Evolutionary conservation across 331 rosid genomes (phyloP), one percentile per base, ranked within the genome.

Genomic region (Telfairia occidentalis): DNA sequence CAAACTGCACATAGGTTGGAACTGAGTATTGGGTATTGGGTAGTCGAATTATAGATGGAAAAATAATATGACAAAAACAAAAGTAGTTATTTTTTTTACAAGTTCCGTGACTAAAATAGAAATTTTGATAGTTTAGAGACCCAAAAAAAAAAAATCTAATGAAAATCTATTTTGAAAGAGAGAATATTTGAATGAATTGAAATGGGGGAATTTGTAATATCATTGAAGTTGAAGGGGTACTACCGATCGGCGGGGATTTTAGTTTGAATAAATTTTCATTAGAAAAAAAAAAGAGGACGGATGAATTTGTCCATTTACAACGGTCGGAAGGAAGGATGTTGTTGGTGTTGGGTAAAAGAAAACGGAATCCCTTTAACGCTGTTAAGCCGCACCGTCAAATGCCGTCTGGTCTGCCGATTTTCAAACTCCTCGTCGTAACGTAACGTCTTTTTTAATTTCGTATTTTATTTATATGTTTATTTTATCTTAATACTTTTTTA

Each of bases 361-460:
- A 71, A 71, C 60, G 76, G 76, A 46, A 30, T 60, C 30, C 7
- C 5, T 48, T 66, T 48, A 71, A 71, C 76, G 76, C 1, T 60
- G 76, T 71, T 71, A 71, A n/a, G 0, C 57, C 28, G 2, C 15
- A 4, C 76, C 76, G 76, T 71, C 60, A 15, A 71, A 1, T 35
- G 71, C 58, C 58, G 58, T 52, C 21, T 6, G 43, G 71, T 35
- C 71, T 9, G 48, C 19, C 71, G 60, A 71, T 48, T 46, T 71
- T 29, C 26, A 71, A 71, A 71, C 76, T 46, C 75, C 42, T 71
- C 61, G 76, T n/a, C n/a, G n/a, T 50, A 15, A 18, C 57, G 57
- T 71, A 71, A 71, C 76, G 76, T 71, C 76, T 71, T 71, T 73
- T 32, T 60, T 50, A n/a, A 19, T 12, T 49, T 60, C n/a, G n/a